phyloP scores from a whole-genome alignment of 371 early-diverging fungal genomes.

The Mucor indicus region DNA sequence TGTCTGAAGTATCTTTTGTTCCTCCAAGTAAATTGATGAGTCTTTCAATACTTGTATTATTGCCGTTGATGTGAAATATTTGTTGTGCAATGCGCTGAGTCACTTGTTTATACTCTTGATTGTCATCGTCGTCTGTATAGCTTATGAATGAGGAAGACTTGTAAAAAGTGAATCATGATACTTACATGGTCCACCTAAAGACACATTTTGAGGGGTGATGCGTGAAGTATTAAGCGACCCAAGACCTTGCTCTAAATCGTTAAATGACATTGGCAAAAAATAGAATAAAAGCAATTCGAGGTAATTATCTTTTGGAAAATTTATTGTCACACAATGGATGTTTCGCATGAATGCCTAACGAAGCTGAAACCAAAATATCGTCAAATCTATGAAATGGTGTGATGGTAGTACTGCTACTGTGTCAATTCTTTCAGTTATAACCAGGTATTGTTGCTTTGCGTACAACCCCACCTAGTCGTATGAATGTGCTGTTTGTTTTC shows the following conservation, averaged over 20 bases:
- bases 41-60: slow-evolving; percentile 79
- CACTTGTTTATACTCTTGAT: slow-evolving; percentile 48
- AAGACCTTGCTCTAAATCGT: slow-evolving; percentile 53
- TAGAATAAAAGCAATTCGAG: no score
- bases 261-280: slow-evolving; percentile 63
- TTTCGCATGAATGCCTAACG: no score
- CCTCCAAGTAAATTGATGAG: slow-evolving; percentile 75
- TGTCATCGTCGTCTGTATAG: slow-evolving; percentile 33
- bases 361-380: no score
- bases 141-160: neutral
- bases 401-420: no score
- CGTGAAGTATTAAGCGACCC: slow-evolving; percentile 11
- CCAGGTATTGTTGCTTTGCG: no score
- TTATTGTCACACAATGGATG: no score
- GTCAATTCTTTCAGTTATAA: no score
- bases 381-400: no score
- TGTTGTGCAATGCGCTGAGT: slow-evolving; percentile 66
- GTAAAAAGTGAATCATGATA: neutral
- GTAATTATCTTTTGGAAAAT: no score
- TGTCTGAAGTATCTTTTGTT: slow-evolving; percentile 70
- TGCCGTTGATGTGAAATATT: slow-evolving; percentile 72
- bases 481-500: no score
- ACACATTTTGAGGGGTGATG: neutral
- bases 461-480: no score
- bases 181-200: neutral